phyloP scores from a whole-genome alignment of 2,329 filamentous ascomycete genomes.

The Fusarium sp. region DNA sequence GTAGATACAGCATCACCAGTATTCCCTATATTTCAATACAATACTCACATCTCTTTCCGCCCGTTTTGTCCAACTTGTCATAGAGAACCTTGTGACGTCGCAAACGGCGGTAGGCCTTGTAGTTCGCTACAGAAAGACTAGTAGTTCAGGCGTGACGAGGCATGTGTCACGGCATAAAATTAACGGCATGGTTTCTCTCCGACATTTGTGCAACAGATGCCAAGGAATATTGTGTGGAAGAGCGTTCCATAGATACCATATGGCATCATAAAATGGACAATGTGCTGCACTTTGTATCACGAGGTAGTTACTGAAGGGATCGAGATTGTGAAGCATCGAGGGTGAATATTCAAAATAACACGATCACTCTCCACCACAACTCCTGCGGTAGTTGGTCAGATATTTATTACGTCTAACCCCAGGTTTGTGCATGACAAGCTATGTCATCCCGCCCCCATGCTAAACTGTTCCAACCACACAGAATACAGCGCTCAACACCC shows the following conservation, averaged over 20 bases:
- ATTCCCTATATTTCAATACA: not conserved
- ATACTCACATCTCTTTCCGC: not conserved
- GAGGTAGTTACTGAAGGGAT: not conserved
- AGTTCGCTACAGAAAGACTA: not conserved
- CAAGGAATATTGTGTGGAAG: not conserved
- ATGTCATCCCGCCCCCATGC: slow-evolving; percentile 20
- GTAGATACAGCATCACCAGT: not conserved
- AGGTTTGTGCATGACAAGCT: not conserved
- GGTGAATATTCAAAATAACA: not conserved
- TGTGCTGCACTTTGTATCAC: not conserved
- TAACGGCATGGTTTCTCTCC: not conserved
- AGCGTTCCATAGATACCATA: not conserved
- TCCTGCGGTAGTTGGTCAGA: not conserved
- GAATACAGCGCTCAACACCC: slow-evolving; percentile 7
- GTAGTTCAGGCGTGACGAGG: not conserved
- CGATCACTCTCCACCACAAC: not conserved
- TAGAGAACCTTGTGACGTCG: not conserved
- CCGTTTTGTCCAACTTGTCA: not conserved
- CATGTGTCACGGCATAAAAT: not conserved
- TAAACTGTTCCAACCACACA: slow-evolving; percentile 18
- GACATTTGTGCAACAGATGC: not conserved
- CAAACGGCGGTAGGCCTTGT: not conserved
- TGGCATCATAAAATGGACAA: not conserved
- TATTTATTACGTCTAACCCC: not conserved
- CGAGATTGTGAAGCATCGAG: slow-evolving; percentile 9